Percentiles rank a stretch among this genome's conserved stretches.
Conservation (phyloP, 306 rosid genomes). For the Purshia tridentata region DNA sequence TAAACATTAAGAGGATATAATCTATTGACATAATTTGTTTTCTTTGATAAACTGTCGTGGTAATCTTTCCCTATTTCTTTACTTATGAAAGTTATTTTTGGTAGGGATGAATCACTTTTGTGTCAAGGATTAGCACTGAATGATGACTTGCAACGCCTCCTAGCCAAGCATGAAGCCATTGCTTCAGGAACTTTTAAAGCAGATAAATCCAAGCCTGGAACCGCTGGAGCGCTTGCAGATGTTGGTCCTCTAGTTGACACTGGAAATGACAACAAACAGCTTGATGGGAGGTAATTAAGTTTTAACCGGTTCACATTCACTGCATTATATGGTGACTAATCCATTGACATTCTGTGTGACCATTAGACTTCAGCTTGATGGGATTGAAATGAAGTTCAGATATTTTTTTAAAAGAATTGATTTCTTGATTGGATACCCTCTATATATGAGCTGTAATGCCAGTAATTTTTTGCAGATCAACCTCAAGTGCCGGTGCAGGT, state of each 20-base stretch:
- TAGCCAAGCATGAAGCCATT: conserved; percentile 88
- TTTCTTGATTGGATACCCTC: background rate
- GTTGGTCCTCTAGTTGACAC: conserved; percentile 78
- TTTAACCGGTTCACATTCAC: conserved; percentile 9
- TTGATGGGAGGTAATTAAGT: conserved; percentile 47
- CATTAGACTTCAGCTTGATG: background rate
- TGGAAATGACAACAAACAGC: conserved; percentile 62
- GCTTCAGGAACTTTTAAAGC: conserved; percentile 61
- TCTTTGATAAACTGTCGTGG: background rate
- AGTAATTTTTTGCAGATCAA: conserved; percentile 46
- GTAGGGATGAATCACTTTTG: conserved; percentile 90
- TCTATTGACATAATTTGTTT: background rate
- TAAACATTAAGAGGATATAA: background rate
- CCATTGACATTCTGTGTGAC: background rate
- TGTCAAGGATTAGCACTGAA: conserved; percentile 90
- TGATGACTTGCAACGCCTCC: conserved; percentile 93
- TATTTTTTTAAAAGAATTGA: background rate
- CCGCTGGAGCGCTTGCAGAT: conserved; percentile 53
- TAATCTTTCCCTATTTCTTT: conserved; percentile 8
- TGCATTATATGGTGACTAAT: background rate
- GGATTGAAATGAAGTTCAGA: background rate
- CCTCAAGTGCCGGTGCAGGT: conserved; percentile 58
- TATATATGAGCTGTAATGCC: conserved; percentile 28
- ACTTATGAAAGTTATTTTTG: conserved; percentile 9
- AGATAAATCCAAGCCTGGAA: conserved; percentile 54